Percentiles rank a stretch among this genome's conserved stretches.
phyloP scores from a whole-genome alignment of 2,329 filamentous ascomycete species.

The Aspergillus vadensis region DNA sequence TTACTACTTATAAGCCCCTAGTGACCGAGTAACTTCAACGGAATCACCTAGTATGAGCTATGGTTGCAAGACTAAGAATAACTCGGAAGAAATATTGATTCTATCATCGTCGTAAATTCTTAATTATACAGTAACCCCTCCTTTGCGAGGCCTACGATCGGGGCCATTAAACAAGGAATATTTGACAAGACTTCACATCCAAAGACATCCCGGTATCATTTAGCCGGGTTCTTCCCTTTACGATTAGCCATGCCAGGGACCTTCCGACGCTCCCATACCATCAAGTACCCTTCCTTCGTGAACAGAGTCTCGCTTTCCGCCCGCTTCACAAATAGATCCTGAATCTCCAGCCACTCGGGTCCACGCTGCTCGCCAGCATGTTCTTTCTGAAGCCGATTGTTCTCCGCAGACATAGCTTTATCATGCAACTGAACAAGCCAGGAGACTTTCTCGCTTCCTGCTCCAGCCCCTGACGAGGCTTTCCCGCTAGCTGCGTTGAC shows the following conservation, averaged over 20 bases:
- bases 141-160: neutral
- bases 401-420: conserved; percentile 58
- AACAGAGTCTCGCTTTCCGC: conserved; percentile 88
- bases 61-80: neutral
- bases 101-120: conserved; percentile 5
- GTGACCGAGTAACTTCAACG: neutral
- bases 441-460: conserved; percentile 86
- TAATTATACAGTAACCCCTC: conserved; percentile 13
- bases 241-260: conserved; percentile 37
- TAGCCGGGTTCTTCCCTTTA: conserved; percentile 39
- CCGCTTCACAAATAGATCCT: conserved; percentile 90
- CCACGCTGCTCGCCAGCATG: conserved; percentile 41
- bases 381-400: conserved; percentile 30
- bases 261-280: conserved; percentile 90
- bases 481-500: conserved; percentile 41
- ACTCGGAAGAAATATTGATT: neutral
- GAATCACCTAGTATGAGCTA: neutral
- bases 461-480: conserved; percentile 67
- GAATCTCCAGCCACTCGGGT: conserved; percentile 87
- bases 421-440: conserved; percentile 93
- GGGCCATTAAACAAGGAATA: neutral
- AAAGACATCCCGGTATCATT: conserved; percentile 8
- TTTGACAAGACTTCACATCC: neutral
- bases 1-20: neutral
- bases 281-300: conserved; percentile 89